Evolutionary conservation across 2,329 filamentous ascomycete genomes (phyloP).

Genomic region (Beauveria varroae): DNA sequence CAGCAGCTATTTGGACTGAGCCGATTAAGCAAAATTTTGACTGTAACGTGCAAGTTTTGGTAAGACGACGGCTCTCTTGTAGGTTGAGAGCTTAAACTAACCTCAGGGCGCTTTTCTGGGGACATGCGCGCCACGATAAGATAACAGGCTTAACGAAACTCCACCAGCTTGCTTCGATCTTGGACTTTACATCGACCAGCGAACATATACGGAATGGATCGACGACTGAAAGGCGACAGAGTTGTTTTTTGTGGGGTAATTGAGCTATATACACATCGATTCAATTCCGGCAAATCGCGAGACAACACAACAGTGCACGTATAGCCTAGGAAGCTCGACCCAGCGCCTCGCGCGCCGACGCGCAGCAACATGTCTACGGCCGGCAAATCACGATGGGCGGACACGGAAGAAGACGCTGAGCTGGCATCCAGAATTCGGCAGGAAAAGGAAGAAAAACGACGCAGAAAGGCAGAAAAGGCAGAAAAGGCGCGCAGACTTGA

Average conservation of each 20-base stretch:
- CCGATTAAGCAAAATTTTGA: neutral
- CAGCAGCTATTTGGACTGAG: neutral
- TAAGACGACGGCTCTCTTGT: neutral
- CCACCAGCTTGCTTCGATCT: conserved; percentile 1
- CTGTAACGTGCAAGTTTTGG: neutral
- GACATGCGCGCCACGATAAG: neutral
- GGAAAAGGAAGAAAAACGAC: conserved; percentile 86
- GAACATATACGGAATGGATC: neutral
- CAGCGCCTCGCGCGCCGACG: neutral
- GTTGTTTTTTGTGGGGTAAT: neutral
- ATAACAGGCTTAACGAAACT: conserved; percentile 1
- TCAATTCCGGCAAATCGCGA: neutral
- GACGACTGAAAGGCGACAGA: neutral
- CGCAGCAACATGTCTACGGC: conserved; percentile 46
- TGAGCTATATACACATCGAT: neutral
- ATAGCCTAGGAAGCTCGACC: neutral
- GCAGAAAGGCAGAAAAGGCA: conserved; percentile 73
- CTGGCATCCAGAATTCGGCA: conserved; percentile 64
- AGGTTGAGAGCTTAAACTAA: conserved; percentile 8
- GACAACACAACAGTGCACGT: neutral
- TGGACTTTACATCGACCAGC: neutral
- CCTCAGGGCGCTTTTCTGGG: neutral
- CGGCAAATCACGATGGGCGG: conserved; percentile 76
- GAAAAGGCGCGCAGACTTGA: conserved; percentile 69
- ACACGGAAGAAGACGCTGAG: conserved; percentile 72